phyloP scores from a whole-genome alignment of 345 rosid species.

The Citrus maxima region DNA sequence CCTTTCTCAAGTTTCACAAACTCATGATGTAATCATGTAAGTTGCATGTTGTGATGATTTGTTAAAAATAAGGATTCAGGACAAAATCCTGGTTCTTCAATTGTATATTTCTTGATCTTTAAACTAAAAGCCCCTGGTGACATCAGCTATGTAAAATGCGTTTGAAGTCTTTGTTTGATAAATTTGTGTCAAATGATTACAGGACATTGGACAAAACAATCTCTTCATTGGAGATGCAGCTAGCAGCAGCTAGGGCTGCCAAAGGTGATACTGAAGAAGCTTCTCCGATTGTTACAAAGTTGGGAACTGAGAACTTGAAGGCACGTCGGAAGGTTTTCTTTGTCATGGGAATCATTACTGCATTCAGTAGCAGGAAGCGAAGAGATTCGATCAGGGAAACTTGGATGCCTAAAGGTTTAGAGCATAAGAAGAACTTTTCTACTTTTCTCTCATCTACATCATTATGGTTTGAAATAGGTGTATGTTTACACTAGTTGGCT shows the following conservation, averaged over 20 bases:
- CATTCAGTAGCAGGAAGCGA: conserved; percentile 79
- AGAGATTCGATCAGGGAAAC: conserved; percentile 76
- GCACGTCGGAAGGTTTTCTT: conserved; percentile 60
- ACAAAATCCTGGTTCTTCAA: neutral
- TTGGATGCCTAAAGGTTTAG: conserved; percentile 75
- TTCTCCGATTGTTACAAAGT: conserved; percentile 30
- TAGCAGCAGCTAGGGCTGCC: conserved; percentile 76
- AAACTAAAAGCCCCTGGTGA: neutral
- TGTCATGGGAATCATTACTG: conserved; percentile 81
- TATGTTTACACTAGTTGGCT: conserved; percentile 17
- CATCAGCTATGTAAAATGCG: neutral
- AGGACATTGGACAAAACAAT: conserved; percentile 75
- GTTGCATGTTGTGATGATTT: conserved; percentile 14
- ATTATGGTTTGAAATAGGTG: neutral
- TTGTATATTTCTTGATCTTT: neutral
- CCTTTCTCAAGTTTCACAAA: conserved; percentile 86
- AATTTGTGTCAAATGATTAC: conserved; percentile 17
- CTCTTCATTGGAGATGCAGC: conserved; percentile 70
- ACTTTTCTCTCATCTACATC: neutral
- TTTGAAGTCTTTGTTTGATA: neutral
- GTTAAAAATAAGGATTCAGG: conserved; percentile 4
- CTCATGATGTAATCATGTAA: conserved; percentile 86
- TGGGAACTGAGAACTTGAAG: conserved; percentile 44
- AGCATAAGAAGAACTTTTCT: neutral
- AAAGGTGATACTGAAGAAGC: conserved; percentile 39